A percentile compares a stretch with the other conserved stretches of the same genome.
Conservation (phyloP, 805 yeast genomes). For the Starmerella kuoi region DNA sequence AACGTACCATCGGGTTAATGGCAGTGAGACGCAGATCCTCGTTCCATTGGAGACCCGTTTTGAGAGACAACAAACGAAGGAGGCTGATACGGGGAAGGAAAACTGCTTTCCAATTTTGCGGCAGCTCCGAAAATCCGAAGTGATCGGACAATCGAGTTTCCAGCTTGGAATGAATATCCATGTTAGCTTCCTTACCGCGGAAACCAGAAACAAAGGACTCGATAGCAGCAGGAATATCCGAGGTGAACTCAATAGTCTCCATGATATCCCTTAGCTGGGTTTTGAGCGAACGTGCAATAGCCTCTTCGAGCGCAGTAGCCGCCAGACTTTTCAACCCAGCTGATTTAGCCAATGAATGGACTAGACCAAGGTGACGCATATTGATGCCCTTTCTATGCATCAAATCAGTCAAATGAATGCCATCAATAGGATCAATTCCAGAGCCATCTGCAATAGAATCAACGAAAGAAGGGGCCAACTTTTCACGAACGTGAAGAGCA, state of each 20-base stretch:
- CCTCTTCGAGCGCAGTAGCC: slow-evolving; percentile 45
- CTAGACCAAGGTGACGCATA: slow-evolving; percentile 68
- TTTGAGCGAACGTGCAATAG: slow-evolving; percentile 68
- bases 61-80: slow-evolving; percentile 58
- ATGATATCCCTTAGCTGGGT: slow-evolving; percentile 50
- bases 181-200: slow-evolving; percentile 24
- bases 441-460: slow-evolving; percentile 41
- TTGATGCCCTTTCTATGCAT: slow-evolving; percentile 79
- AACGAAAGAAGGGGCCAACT: slow-evolving; percentile 53
- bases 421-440: slow-evolving; percentile 58
- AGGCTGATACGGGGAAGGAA: slow-evolving; percentile 24
- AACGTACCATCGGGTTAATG: slow-evolving; percentile 66
- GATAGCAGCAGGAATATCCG: slow-evolving; percentile 47
- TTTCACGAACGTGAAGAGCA: slow-evolving; percentile 47
- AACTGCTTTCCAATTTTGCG: slow-evolving; percentile 36
- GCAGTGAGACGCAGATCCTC: slow-evolving; percentile 47
- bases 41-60: slow-evolving; percentile 80
- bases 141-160: slow-evolving; percentile 44
- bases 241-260: slow-evolving; percentile 35
- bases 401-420: slow-evolving; percentile 52
- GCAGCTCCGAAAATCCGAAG: slow-evolving; percentile 47
- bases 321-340: slow-evolving; percentile 37
- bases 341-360: slow-evolving; percentile 35
- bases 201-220: slow-evolving; percentile 62
- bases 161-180: slow-evolving; percentile 28